Percentiles rank a stretch among this genome's conserved stretches.
These are phyloP conservation scores for Thamnidium elegans DNA, from an alignment of 192 early-diverging fungal genomes.

Conservation along the genomic window DNA sequence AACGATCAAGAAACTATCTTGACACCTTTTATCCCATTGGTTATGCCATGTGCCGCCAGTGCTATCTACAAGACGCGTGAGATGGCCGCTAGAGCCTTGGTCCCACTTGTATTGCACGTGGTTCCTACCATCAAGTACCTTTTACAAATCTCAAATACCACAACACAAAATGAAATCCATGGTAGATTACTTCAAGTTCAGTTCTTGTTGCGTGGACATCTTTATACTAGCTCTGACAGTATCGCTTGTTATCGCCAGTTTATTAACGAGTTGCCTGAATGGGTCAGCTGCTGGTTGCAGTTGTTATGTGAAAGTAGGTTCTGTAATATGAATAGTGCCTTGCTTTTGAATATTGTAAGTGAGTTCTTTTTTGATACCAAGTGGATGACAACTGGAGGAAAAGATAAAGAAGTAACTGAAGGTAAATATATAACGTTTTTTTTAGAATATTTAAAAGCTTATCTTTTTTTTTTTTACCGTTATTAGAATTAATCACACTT, in stretches of 20 bases:
- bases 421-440: background rate
- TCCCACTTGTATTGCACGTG: constrained; percentile 66
- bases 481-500: constrained; percentile 8
- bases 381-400: constrained; percentile 18
- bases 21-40: constrained; percentile 48
- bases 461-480: no score
- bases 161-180: constrained; percentile 70
- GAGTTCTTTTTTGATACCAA: constrained; percentile 49
- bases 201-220: constrained; percentile 65
- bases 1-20: constrained; percentile 34
- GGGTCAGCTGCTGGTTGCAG: constrained; percentile 35
- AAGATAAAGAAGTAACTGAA: background rate
- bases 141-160: constrained; percentile 36
- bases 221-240: constrained; percentile 40
- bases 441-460: no score
- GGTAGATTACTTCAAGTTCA: constrained; percentile 72
- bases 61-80: constrained; percentile 75
- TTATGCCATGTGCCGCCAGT: constrained; percentile 52
- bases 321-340: constrained; percentile 49
- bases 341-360: constrained; percentile 48
- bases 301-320: constrained; percentile 32
- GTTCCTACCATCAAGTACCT: constrained; percentile 51
- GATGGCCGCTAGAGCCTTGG: constrained; percentile 80
- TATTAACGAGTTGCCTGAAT: constrained; percentile 40
- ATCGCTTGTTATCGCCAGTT: constrained; percentile 42